Conservation (phyloP, 192 early-diverging fungal genomes). For the Podila epicladia region DNA sequence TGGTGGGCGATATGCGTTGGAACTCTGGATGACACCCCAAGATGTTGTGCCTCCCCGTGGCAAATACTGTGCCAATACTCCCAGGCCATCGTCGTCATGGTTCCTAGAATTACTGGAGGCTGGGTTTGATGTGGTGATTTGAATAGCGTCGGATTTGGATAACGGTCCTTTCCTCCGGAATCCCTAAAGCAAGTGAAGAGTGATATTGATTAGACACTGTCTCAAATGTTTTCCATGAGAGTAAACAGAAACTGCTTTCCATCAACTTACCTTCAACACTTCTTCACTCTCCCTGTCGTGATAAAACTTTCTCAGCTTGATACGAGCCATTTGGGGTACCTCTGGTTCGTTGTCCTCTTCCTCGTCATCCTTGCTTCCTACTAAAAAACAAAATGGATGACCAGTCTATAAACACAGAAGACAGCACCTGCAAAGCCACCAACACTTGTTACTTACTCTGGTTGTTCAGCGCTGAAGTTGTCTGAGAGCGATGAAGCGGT, state of each 20-base stretch:
- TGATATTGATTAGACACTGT: not conserved
- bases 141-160: conserved; percentile 19
- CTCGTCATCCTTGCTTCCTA: not conserved
- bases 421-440: not conserved
- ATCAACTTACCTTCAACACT: conserved; percentile 50
- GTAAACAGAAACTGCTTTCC: conserved; percentile 13
- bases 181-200: conserved; percentile 4
- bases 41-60: conserved; percentile 19
- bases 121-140: not conserved
- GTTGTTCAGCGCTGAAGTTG: not conserved
- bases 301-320: conserved; percentile 38
- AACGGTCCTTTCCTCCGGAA: conserved; percentile 30
- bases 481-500: not conserved
- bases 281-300: conserved; percentile 49
- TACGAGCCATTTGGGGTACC: conserved; percentile 23
- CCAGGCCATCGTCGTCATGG: conserved; percentile 8
- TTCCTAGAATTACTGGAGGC: not conserved
- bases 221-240: not conserved
- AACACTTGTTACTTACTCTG: not conserved
- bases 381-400: not conserved
- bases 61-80: conserved; percentile 13
- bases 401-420: not conserved
- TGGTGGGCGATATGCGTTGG: not conserved
- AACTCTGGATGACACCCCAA: conserved; percentile 27
- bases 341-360: conserved; percentile 23